Base-by-base conservation (phyloP, 202 grass and related monocot genomes). In the Elaeis oleifera region DNA sequence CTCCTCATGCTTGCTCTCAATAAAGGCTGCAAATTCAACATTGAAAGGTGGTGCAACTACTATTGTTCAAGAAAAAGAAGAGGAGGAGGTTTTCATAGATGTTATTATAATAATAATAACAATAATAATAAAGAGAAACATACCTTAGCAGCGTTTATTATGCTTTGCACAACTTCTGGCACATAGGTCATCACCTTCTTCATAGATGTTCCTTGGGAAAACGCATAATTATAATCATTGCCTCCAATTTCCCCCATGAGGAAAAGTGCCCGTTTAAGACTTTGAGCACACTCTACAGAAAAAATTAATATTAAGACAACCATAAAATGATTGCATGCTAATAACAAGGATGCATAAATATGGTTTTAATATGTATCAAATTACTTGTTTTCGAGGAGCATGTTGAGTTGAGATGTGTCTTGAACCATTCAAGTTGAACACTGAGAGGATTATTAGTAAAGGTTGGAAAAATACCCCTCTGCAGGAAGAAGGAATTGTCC, bases 181-280 rank as follows among this genome's bases (percentile, higher is more conserved):
- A 96, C 91, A 48, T 76, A 89, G 19, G 60, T 44, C 79, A 71
- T 90, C 9, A 78, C 70, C 53, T 64, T 23, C 8, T 87, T 70
- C 3, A 96, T 74, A 20, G 84, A 78, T 25, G 71, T 74, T 6
- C 72, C 69, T 59, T 96, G 76, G 18, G 85, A 79, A 69, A 96
- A 96, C 3, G 76, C 91, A 25, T 88, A 88, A 70, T 96, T 96
- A 81, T 96, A 96, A 62, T 91, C 87, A 64, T 96, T 96, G 15
- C 87, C 92, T 13, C 92, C 92, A 0, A 97, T 97, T 67, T 97
- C 91, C 2, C 91, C 91, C 0, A 96, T 68, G 71, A 96, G 72
- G 70, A 96, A 88, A 67, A 91, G 39, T 31, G 87, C 76, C 31
- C 71, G 60, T 14, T 61, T 68, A 2, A 86, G 61, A 52, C 79